Base-by-base conservation (phyloP, 208 protist genomes). In the Histomonas meleagridis region DNA sequence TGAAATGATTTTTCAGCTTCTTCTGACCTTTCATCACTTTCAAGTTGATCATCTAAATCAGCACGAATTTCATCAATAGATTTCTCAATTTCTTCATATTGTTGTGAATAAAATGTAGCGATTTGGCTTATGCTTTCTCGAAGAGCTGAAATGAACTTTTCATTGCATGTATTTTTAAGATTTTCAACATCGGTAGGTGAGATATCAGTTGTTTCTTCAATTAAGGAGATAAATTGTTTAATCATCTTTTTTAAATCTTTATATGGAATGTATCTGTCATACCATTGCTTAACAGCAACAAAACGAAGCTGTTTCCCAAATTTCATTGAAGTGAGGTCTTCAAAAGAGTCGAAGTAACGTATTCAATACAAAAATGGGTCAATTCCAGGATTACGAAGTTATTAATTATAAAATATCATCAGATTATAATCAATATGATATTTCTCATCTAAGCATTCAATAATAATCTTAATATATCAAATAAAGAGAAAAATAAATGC, bases 261-360 rank as follows among this genome's bases (percentile, higher is more conserved):
- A 48, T 86, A 86, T 14, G 43, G 40, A 57, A 86, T 46, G 26
- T 86, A 86, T 51, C 55, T 51, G 35, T 86, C 76, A 35, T 55
- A 86, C 76, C 76, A 86, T n/a, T 43, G 26, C 38, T 86, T 86
- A 38, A 55, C 76, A n/a, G 76, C 76, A 35, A 86, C 46, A 86
- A 86, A 86, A 38, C 46, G 40, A 55, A 86, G 32, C 28, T 86
- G 76, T 55, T 55, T 86, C 38, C 76, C 76, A 49, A 86, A 86
- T 28, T 86, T 86, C 76, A 86, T 86, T 14, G 1, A 32, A 51
- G 38, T 43, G n/a, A n/a, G n/a, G n/a, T n/a, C n/a, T n/a, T n/a
- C n/a, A n/a, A n/a, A n/a, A n/a, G n/a, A n/a, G n/a, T n/a, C n/a
- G n/a, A n/a, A n/a, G n/a, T n/a, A n/a, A n/a, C n/a, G n/a, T n/a